Base-by-base conservation (phyloP, 768 basidiomycete genomes). In the Amanita muscaria region DNA sequence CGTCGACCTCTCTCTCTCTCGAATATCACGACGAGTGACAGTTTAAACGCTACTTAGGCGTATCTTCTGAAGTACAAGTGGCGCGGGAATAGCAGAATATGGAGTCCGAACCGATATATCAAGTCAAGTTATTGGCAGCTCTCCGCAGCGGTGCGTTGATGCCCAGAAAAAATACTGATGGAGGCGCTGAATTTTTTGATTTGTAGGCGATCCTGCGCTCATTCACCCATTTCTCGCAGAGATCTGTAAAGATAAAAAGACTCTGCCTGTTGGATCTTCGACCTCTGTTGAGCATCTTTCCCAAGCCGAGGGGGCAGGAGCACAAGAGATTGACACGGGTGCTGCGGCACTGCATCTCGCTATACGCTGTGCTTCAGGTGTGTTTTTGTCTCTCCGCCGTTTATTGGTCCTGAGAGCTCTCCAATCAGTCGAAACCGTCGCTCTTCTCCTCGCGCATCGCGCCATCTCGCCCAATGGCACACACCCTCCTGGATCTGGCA, bases 191-290 rank as follows among this genome's bases (percentile, higher is more conserved):
- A n/a, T n/a, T n/a, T n/a, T n/a, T n/a, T n/a, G 27, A 6, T 29
- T 6, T 21, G 24, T 44, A 87, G 87, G 87, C 23, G 84, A 90
- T 52, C 81, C 84, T 0, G 74, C 83, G 5, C 67, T 75, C 10
- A 85, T 90, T n/a, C 84, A 86, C 51, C 83, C 86, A 1, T 84
- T 88, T 54, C 69, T 90, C n/a, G 55, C 78, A 1, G 85, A 87
- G 58, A 82, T 90, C 31, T 68, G 72, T 40, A 83, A 79, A 58
- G 79, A 84, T 51, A 74, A 67, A 44, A 73, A 76, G 3, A 69
- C 60, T 4, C 14, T 19, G 12, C 12, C 27, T n/a, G n/a, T n/a
- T n/a, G n/a, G n/a, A 29, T 29, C 27, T 29, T 29, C 27, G 12
- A 29, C 27, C 7, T 29, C 27, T 29, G 27, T 12, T 12, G n/a